Evolutionary conservation across 2,329 filamentous ascomycete genomes (phyloP).

Genomic region (Aspergillus pseudoglaucus): DNA sequence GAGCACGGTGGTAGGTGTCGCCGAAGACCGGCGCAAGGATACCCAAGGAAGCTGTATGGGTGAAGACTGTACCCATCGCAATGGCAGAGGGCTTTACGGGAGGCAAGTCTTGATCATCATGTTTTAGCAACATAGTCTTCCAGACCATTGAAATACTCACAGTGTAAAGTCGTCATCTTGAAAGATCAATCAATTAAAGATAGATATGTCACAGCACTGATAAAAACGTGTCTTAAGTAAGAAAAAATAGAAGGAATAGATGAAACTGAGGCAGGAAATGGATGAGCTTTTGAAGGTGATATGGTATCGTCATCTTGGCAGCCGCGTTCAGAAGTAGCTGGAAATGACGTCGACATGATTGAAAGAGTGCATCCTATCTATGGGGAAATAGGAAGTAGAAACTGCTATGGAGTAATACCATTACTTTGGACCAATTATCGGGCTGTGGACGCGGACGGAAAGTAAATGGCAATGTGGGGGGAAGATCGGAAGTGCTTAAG

Average conservation of each 20-base stretch:
- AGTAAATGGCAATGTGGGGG: neutral
- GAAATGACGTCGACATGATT: constrained; percentile 27
- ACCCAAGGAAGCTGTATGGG: constrained; percentile 82
- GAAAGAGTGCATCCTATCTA: constrained; percentile 3
- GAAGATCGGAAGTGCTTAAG: neutral
- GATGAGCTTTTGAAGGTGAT: constrained; percentile 1
- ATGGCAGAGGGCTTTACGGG: constrained; percentile 97
- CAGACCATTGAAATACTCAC: constrained; percentile 38
- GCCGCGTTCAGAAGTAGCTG: neutral
- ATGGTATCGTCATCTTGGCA: constrained; percentile 4
- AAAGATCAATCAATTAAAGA: neutral
- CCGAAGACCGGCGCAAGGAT: constrained; percentile 87
- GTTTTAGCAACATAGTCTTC: constrained; percentile 2
- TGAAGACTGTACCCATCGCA: constrained; percentile 92
- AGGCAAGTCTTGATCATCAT: constrained; percentile 55
- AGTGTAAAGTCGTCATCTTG: constrained; percentile 55
- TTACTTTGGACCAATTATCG: neutral
- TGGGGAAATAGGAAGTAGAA: neutral
- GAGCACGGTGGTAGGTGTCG: constrained; percentile 87
- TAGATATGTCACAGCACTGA: too few species aligned
- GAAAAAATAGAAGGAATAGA: constrained; percentile 2
- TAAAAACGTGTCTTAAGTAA: neutral
- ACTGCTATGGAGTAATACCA: neutral
- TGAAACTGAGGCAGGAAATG: too few species aligned
- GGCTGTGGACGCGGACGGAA: neutral